Evolutionary conservation across 108 stramenopile species (phyloP).

Genomic region (Cylindrotheca closterium): DNA sequence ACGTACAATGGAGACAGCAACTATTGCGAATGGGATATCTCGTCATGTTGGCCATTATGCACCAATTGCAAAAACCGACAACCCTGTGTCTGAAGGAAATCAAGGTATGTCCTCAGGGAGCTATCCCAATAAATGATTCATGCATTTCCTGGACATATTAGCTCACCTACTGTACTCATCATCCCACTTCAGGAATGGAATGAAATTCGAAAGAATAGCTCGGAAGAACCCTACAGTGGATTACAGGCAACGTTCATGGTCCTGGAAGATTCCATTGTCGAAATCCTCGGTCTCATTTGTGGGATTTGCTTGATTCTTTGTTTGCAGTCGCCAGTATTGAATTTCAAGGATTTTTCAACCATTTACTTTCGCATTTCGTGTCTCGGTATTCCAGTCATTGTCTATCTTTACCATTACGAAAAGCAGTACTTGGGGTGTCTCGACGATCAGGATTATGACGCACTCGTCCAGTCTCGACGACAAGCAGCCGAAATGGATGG

Average conservation of each 20-base stretch:
- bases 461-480: neutral
- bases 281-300: slow-evolving; percentile 21
- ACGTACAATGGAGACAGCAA: slow-evolving; percentile 42
- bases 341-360: slow-evolving; percentile 18
- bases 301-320: slow-evolving; percentile 7
- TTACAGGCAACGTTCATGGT: slow-evolving; percentile 6
- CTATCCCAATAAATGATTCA: no score
- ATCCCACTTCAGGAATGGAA: slow-evolving; percentile 31
- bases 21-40: slow-evolving; percentile 46
- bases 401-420: slow-evolving; percentile 7
- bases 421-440: slow-evolving; percentile 1
- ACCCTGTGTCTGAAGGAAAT: slow-evolving; percentile 48
- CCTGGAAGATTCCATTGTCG: slow-evolving; percentile 13
- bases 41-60: slow-evolving; percentile 41
- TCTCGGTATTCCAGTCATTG: slow-evolving; percentile 21
- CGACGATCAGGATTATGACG: neutral
- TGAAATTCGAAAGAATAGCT: slow-evolving; percentile 1
- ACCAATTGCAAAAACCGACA: slow-evolving; percentile 45
- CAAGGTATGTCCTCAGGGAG: slow-evolving; percentile 38
- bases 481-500: neutral
- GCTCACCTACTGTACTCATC: no score
- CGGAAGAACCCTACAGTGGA: neutral
- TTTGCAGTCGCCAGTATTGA: neutral
- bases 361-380: slow-evolving; percentile 12
- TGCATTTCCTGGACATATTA: no score